A percentile compares a stretch with the other conserved stretches of the same genome.
Conservation (phyloP, 495 filamentous ascomycete species). For the Aspergillus egyptiacus region DNA sequence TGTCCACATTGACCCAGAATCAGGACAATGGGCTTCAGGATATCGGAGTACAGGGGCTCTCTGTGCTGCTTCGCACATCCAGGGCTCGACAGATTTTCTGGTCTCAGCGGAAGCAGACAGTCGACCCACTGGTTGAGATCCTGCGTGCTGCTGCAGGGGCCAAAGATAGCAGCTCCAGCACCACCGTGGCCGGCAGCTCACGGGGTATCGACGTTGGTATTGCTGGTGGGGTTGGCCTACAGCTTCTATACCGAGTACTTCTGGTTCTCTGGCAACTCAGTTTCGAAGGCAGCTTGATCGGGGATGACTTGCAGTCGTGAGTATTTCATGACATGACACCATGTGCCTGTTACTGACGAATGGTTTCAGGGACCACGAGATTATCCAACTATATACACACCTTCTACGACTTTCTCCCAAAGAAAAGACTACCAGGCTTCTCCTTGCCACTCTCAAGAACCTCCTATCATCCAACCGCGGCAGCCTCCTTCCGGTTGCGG, state of each 20-base stretch:
- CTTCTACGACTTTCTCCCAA: constrained; percentile 89
- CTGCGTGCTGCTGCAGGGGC: constrained; percentile 71
- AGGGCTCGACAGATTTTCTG: constrained; percentile 81
- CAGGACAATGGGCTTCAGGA: constrained; percentile 87
- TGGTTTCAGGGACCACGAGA: constrained; percentile 75
- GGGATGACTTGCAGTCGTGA: constrained; percentile 81
- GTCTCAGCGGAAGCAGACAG: constrained; percentile 75
- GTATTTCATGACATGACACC: constrained; percentile 13
- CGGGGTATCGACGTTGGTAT: constrained; percentile 57
- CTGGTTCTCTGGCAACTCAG: constrained; percentile 92
- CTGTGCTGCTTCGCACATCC: constrained; percentile 70
- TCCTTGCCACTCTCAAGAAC: constrained; percentile 83
- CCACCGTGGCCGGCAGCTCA: constrained; percentile 60
- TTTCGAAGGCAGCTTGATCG: constrained; percentile 79
- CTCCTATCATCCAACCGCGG: constrained; percentile 68
- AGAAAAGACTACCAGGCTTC: constrained; percentile 92
- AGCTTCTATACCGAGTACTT: constrained; percentile 90
- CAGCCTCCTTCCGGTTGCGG: constrained; percentile 73
- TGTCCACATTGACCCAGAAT: constrained; percentile 71
- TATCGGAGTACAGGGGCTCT: constrained; percentile 89
- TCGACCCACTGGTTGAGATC: constrained; percentile 76
- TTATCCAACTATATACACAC: constrained; percentile 83
- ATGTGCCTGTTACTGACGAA: constrained; percentile 13
- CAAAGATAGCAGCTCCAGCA: constrained; percentile 61
- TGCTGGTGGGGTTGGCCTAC: constrained; percentile 79